Base-by-base conservation (phyloP, 495 filamentous ascomycete genomes). In the Penicillium herquei region DNA sequence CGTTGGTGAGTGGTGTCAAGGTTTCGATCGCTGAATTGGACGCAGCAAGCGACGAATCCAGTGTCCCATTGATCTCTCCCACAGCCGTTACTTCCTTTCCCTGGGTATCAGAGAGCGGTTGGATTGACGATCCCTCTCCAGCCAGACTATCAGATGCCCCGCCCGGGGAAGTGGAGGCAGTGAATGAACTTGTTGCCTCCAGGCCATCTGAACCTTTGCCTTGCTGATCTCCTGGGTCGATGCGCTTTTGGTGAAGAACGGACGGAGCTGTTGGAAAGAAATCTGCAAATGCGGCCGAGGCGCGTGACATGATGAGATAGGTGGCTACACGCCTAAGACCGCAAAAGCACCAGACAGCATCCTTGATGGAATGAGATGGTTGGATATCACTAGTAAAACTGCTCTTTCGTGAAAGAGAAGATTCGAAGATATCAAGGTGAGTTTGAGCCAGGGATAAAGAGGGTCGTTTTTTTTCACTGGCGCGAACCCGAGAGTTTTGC, bases 261-360 rank as follows among this genome's bases (percentile, higher is more conserved):
- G 81, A 84, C 58, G 92, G 89, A 58, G 92, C 92, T 69, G 87
- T 84, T 56, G 92, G 90, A 70, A 95, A 96, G 80, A 91, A 95
- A 72, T 91, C 85, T 69, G 89, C 88, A 83, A 90, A 94, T 69
- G 88, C 85, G 78, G 88, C 87, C 63, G 85, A 80, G 64, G 87
- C 84, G 78, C 87, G 88, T 82, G 90, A 89, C 89, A 90, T 91
- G 53, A 57, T 80, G 70, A 72, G 64, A 74, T 26, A 26, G 62
- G 66, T 71, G 74, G 71, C 74, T 76, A 76, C 65, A 69, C 69
- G 70, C 74, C 72, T 66, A 58, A 66, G 50, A 61, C 61, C 64
- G 61, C 65, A 62, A 67, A 51, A 66, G 57, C 60, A 70, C 56
- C 61, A 63, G 64, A 62, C 72, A 75, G 71, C 74, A 78, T 78